Conservation (phyloP, 192 early-diverging fungal species). For the Rhizophagus clarus region DNA sequence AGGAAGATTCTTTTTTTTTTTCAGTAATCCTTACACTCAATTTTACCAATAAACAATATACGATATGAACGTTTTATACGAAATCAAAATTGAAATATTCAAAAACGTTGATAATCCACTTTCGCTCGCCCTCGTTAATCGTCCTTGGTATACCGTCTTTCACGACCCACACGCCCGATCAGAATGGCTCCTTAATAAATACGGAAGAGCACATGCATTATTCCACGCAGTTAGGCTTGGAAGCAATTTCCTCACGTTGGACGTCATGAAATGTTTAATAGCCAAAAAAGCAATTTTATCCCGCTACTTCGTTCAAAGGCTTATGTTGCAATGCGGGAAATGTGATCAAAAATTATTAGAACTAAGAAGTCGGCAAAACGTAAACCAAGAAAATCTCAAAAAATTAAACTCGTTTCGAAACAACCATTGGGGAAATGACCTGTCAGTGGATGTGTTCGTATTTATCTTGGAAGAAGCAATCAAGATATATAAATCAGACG, state of each 20-base stretch:
- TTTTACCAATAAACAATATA: no score
- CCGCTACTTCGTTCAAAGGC: conserved; percentile 9
- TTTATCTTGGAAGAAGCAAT: not conserved
- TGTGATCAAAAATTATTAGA: not conserved
- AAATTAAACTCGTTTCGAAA: not conserved
- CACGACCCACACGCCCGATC: not conserved
- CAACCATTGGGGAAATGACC: conserved; percentile 1
- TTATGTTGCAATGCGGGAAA: not conserved
- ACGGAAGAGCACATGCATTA: conserved; percentile 1
- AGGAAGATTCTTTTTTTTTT: no score
- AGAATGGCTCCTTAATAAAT: not conserved
- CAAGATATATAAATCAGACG: not conserved
- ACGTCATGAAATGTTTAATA: not conserved
- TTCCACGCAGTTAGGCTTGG: conserved; percentile 12
- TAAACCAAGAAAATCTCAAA: not conserved
- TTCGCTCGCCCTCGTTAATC: no score
- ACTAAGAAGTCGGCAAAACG: not conserved
- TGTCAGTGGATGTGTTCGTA: not conserved
- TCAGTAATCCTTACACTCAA: no score
- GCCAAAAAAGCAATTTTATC: not conserved
- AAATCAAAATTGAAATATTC: no score
- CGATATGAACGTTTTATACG: no score
- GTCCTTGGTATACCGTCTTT: no score
- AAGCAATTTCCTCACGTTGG: not conserved
- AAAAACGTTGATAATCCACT: no score